Percentiles rank a stretch among this genome's conserved stretches.
Evolutionary conservation across 345 rosid genomes (phyloP).

Genomic region (Clausena lansium): DNA sequence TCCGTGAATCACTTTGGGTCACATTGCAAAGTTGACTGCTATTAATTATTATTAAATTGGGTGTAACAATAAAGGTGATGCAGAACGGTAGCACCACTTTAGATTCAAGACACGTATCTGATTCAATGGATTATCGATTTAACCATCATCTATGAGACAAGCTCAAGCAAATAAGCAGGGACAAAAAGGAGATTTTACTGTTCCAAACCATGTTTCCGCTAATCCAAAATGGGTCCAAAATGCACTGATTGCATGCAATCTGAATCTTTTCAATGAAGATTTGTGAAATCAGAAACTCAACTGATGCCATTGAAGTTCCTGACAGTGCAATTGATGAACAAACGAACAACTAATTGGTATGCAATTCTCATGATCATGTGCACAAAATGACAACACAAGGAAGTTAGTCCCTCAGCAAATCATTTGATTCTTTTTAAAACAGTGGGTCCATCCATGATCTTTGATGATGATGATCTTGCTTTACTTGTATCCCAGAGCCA

Average conservation of each 20-base stretch:
- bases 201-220: too few species aligned
- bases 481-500: background rate
- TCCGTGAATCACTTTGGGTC: background rate
- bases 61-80: slow-evolving; percentile 1
- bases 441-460: background rate
- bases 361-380: background rate
- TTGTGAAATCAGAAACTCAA: background rate
- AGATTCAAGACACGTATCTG: background rate
- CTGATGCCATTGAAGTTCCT: background rate
- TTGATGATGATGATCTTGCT: background rate
- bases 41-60: background rate
- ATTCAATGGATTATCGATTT: background rate
- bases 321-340: background rate
- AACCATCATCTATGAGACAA: background rate
- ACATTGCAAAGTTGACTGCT: slow-evolving; percentile 23
- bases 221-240: background rate
- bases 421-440: background rate
- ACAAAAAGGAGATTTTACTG: background rate
- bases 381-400: background rate
- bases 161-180: background rate
- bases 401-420: background rate
- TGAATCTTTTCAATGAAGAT: slow-evolving; percentile 8
- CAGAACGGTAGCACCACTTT: background rate
- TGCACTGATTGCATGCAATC: background rate
- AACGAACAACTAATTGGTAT: background rate